A percentile compares a stretch with the other conserved stretches of the same genome.
phyloP scores from a whole-genome alignment of 2,329 filamentous ascomycete species.

The Colletotrichum sp. region DNA sequence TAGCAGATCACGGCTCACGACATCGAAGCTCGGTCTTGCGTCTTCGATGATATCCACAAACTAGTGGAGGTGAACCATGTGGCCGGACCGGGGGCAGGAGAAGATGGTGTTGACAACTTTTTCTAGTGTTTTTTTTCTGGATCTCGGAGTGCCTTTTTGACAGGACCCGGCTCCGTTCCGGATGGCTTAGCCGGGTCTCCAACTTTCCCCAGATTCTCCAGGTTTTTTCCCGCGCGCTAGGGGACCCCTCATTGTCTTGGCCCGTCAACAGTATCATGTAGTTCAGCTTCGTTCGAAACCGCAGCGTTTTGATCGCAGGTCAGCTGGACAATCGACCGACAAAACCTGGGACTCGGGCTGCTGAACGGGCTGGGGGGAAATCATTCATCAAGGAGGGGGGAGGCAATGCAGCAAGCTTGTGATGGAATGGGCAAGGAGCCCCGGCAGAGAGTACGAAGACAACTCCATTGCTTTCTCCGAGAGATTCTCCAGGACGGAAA shows the following conservation, averaged over 20 bases:
- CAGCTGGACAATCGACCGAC: neutral
- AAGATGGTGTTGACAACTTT: slow-evolving; percentile 14
- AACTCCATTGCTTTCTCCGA: slow-evolving; percentile 18
- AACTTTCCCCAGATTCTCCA: slow-evolving; percentile 13
- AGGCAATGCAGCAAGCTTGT: neutral
- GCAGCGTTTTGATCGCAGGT: neutral
- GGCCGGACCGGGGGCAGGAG: slow-evolving; percentile 8
- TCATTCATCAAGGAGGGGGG: neutral
- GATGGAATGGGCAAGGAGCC: slow-evolving; percentile 9
- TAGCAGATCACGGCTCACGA: slow-evolving; percentile 18
- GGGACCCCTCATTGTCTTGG: slow-evolving; percentile 2
- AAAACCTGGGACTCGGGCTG: neutral
- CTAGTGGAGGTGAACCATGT: slow-evolving; percentile 19
- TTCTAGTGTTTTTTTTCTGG: neutral
- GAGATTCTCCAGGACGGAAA: neutral
- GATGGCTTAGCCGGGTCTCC: neutral
- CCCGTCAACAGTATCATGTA: neutral
- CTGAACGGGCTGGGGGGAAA: neutral
- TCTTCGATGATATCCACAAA: slow-evolving; percentile 19
- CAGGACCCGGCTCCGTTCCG: slow-evolving; percentile 2
- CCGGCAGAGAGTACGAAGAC: neutral
- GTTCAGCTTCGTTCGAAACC: neutral
- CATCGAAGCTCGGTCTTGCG: slow-evolving; percentile 20
- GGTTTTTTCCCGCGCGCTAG: slow-evolving; percentile 1
- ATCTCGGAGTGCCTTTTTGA: neutral